Percentiles rank a stretch among this genome's conserved stretches.
These are phyloP conservation scores for Meyerozyma carpophila DNA, from an alignment of 1,139 yeast species.

Conservation along the genomic window DNA sequence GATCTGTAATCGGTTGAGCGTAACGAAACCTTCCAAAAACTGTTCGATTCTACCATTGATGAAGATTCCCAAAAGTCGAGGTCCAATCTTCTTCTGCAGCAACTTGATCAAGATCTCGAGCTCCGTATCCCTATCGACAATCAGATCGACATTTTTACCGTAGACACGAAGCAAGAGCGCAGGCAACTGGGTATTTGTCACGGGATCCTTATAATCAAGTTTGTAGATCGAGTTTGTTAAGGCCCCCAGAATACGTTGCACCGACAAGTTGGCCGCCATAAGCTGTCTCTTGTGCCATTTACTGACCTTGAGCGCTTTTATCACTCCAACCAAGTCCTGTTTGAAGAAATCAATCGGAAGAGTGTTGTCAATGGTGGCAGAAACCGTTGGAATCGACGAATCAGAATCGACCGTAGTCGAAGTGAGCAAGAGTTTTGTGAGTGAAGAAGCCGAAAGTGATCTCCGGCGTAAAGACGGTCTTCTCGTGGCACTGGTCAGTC, in stretches of 20 bases:
- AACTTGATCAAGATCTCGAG: slow-evolving; percentile 67
- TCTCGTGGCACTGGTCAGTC: background rate
- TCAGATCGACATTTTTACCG: slow-evolving; percentile 84
- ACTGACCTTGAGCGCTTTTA: slow-evolving; percentile 61
- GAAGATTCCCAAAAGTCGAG: slow-evolving; percentile 82
- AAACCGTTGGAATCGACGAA: slow-evolving; percentile 32
- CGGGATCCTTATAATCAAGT: slow-evolving; percentile 38
- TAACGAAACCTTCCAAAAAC: slow-evolving; percentile 72
- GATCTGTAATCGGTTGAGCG: slow-evolving; percentile 68
- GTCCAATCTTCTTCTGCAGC: slow-evolving; percentile 78
- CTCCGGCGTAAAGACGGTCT: slow-evolving; percentile 1
- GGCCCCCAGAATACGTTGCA: slow-evolving; percentile 77
- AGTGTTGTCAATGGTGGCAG: slow-evolving; percentile 55
- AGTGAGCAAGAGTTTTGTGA: slow-evolving; percentile 14
- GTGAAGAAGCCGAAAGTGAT: slow-evolving; percentile 9
- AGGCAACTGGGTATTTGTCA: slow-evolving; percentile 26
- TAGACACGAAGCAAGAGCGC: slow-evolving; percentile 70
- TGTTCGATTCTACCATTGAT: slow-evolving; percentile 91
- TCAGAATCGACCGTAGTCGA: slow-evolving; percentile 25
- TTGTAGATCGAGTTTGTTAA: slow-evolving; percentile 85
- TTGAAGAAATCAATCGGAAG: slow-evolving; percentile 81
- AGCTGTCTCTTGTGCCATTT: slow-evolving; percentile 64
- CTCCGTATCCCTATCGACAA: slow-evolving; percentile 84
- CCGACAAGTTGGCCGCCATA: slow-evolving; percentile 41
- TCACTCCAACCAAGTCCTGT: slow-evolving; percentile 66